Conservation (phyloP, 352 stramenopile species). For the Globisporangium canariense region DNA sequence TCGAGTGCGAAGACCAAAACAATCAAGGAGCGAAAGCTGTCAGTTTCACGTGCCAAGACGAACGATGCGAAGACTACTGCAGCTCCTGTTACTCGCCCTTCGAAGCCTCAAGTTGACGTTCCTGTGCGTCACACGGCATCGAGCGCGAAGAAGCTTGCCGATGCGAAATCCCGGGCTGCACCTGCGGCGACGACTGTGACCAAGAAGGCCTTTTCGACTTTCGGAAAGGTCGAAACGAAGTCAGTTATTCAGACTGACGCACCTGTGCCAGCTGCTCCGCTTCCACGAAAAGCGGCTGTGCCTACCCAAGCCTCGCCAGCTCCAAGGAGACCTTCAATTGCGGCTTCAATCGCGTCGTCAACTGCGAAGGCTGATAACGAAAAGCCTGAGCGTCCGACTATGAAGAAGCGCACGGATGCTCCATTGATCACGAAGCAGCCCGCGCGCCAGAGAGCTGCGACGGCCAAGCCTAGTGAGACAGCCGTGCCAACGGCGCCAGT, state of each 20-base stretch:
- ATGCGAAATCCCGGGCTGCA: slow-evolving; percentile 6
- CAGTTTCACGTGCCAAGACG: not conserved
- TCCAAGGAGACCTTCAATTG: slow-evolving; percentile 6
- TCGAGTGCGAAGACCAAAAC: slow-evolving; percentile 5
- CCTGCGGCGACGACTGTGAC: not conserved
- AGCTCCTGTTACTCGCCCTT: not conserved
- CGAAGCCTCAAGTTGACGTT: not conserved
- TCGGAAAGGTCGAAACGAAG: slow-evolving; percentile 2
- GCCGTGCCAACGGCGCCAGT: not conserved
- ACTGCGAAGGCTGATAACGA: slow-evolving; percentile 6
- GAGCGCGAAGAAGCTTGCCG: slow-evolving; percentile 13
- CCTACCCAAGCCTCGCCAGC: slow-evolving; percentile 6
- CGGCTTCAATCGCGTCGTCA: slow-evolving; percentile 14
- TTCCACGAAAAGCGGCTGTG: slow-evolving; percentile 15
- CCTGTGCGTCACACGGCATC: slow-evolving; percentile 10
- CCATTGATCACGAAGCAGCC: not conserved
- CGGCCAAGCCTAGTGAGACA: not conserved
- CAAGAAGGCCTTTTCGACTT: slow-evolving; percentile 1
- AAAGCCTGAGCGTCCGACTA: not conserved
- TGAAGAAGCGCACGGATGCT: not conserved
- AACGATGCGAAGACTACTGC: not conserved
- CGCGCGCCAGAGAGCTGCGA: slow-evolving; percentile 1
- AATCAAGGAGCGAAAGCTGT: not conserved
- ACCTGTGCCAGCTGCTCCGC: not conserved
- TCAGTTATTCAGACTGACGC: not conserved